phyloP scores from a whole-genome alignment of 345 rosid species.

The Schrenkiella parvula region DNA sequence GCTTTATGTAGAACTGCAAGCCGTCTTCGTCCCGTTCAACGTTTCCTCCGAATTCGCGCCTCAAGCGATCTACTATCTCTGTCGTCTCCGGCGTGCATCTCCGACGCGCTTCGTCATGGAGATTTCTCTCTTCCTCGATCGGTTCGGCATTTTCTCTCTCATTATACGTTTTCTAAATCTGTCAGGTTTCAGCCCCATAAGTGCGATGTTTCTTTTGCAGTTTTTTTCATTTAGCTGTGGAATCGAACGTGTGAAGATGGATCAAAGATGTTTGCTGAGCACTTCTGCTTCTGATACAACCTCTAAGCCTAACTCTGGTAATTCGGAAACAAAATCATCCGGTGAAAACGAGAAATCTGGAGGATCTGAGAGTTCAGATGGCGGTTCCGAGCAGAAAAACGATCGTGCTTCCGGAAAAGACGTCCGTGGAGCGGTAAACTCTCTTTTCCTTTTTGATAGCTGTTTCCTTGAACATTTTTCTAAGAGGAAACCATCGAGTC shows the following conservation, averaged over 20 bases:
- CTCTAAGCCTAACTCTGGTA: conserved; percentile 1
- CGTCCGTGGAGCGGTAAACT: conserved; percentile 86
- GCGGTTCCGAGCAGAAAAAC: conserved; percentile 49
- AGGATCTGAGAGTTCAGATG: conserved; percentile 40
- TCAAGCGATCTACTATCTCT: conserved; percentile 12
- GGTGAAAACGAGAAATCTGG: conserved; percentile 47
- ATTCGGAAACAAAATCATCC: conserved; percentile 34
- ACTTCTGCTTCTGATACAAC: conserved; percentile 28
- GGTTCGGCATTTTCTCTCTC: conserved; percentile 34
- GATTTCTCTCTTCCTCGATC: conserved; percentile 28
- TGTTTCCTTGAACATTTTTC: not conserved
- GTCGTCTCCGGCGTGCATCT: conserved; percentile 23
- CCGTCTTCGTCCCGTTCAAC: conserved; percentile 33
- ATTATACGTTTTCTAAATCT: not conserved
- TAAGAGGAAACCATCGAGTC: not conserved
- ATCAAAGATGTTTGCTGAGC: conserved; percentile 40
- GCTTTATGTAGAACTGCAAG: conserved; percentile 41
- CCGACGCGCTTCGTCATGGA: conserved; percentile 25
- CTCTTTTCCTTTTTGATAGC: not conserved
- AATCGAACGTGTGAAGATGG: conserved; percentile 24
- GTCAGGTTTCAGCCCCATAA: not conserved
- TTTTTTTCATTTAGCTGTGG: conserved; percentile 30
- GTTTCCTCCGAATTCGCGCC: conserved; percentile 15
- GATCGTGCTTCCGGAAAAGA: conserved; percentile 56
- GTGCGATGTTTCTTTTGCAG: conserved; percentile 28